Conservation (phyloP, 768 basidiomycete species). For the Mycena epipterygia region DNA sequence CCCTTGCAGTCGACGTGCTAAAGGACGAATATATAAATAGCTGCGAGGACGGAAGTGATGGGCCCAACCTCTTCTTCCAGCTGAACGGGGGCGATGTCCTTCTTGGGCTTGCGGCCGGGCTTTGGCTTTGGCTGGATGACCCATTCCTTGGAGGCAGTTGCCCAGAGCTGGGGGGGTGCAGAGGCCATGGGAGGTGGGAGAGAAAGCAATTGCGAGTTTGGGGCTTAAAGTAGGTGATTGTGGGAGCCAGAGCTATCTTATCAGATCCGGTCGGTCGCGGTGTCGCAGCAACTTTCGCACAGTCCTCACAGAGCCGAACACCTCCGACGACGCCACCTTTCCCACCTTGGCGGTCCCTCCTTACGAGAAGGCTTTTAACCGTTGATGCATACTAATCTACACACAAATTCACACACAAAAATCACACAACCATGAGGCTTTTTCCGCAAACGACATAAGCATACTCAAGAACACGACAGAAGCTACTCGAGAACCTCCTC, state of each 20-base stretch:
- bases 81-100: conserved; percentile 59
- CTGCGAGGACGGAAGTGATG: conserved; percentile 2
- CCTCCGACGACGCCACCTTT: background rate
- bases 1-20: conserved; percentile 66
- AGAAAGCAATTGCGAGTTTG: conserved; percentile 43
- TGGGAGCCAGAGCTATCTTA: conserved; percentile 33
- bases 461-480: no score
- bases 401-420: conserved; percentile 18
- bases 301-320: no score
- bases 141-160: conserved; percentile 89
- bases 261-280: background rate
- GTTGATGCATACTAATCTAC: background rate
- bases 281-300: background rate
- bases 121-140: conserved; percentile 89
- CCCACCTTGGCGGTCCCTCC: conserved; percentile 2
- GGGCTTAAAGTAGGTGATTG: conserved; percentile 3
- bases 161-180: conserved; percentile 30
- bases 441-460: conserved; percentile 37
- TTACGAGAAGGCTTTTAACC: conserved; percentile 20
- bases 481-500: conserved; percentile 75
- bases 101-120: conserved; percentile 91
- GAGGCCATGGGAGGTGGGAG: conserved; percentile 52
- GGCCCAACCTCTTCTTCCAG: conserved; percentile 65
- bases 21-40: conserved; percentile 19
- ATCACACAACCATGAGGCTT: conserved; percentile 9